Percentiles rank a stretch among this genome's conserved stretches.
These are phyloP conservation scores for Marasmius oreades DNA, from an alignment of 1,284 basidiomycete species.

Conservation along the genomic window DNA sequence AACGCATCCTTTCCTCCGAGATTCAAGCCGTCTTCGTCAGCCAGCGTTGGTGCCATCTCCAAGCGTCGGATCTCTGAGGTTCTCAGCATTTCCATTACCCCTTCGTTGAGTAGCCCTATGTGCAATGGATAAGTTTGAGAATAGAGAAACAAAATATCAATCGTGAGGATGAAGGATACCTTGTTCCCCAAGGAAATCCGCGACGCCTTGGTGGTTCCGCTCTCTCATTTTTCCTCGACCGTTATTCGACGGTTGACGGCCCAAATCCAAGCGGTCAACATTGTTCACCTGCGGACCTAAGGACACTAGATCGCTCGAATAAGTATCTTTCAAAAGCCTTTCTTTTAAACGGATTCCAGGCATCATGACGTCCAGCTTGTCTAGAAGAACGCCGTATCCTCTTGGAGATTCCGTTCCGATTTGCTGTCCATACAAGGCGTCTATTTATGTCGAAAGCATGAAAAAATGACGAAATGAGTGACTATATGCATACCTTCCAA, in stretches of 20 bases:
- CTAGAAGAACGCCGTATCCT: conserved; percentile 31
- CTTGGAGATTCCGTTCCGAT: conserved; percentile 41
- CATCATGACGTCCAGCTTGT: conserved; percentile 35
- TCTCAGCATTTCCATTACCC: conserved; percentile 34
- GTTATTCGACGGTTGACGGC: background rate
- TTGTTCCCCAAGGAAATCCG: conserved; percentile 38
- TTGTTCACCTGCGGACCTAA: too few relatives aligned
- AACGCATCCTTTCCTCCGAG: conserved; percentile 38
- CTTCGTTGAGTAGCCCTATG: conserved; percentile 39
- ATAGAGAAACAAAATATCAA: background rate
- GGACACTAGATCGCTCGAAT: background rate
- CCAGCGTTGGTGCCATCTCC: conserved; percentile 40
- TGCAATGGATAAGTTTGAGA: background rate
- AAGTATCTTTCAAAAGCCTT: conserved; percentile 29
- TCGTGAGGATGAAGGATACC: conserved; percentile 26
- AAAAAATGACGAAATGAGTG: conserved; percentile 22
- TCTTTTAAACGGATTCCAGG: conserved; percentile 46
- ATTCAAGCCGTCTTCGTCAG: conserved; percentile 46
- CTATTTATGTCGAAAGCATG: conserved; percentile 28
- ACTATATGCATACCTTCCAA: conserved; percentile 9
- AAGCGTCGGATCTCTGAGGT: conserved; percentile 36
- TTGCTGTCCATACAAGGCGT: conserved; percentile 36
- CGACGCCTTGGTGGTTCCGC: conserved; percentile 39
- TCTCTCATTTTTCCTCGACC: conserved; percentile 6
- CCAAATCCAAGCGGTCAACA: background rate